Evolutionary conservation across 768 basidiomycete genomes (phyloP).

Genomic region (Boletus sensibilis): DNA sequence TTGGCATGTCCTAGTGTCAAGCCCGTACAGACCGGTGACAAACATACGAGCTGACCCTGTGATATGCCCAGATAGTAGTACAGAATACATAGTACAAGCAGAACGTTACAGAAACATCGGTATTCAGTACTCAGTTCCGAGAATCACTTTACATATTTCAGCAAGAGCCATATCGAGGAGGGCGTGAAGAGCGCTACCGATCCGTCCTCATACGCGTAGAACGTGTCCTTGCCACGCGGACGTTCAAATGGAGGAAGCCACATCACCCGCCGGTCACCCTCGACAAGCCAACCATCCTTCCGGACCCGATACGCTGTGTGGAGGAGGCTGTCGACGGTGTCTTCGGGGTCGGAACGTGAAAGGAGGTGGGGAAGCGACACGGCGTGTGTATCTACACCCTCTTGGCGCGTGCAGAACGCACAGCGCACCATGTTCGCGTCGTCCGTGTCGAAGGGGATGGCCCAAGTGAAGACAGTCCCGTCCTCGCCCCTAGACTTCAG

Average conservation of each 20-base stretch:
- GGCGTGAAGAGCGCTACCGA: background rate
- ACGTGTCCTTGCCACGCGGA: background rate
- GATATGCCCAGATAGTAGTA: too few relatives aligned
- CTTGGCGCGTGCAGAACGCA: background rate
- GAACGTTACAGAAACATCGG: too few relatives aligned
- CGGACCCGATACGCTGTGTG: conserved; percentile 8
- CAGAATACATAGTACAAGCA: too few relatives aligned
- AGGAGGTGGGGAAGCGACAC: conserved; percentile 1
- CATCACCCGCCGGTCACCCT: conserved; percentile 5
- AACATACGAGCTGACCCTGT: too few relatives aligned
- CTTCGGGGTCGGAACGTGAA: conserved; percentile 1
- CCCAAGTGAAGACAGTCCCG: conserved; percentile 7
- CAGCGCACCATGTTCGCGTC: background rate
- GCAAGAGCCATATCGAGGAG: background rate
- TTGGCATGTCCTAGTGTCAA: too few relatives aligned
- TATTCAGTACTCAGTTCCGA: too few relatives aligned
- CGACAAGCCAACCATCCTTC: conserved; percentile 14
- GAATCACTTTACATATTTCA: too few relatives aligned
- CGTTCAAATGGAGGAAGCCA: background rate
- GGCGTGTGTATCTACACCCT: background rate
- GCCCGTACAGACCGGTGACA: too few relatives aligned
- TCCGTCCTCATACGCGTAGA: conserved; percentile 4
- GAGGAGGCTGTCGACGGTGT: conserved; percentile 3
- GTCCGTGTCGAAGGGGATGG: background rate
- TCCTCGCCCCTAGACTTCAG: conserved; percentile 16